Evolutionary conservation across 805 yeast species (phyloP).

Genomic region (Myxozyma mucilagina): DNA sequence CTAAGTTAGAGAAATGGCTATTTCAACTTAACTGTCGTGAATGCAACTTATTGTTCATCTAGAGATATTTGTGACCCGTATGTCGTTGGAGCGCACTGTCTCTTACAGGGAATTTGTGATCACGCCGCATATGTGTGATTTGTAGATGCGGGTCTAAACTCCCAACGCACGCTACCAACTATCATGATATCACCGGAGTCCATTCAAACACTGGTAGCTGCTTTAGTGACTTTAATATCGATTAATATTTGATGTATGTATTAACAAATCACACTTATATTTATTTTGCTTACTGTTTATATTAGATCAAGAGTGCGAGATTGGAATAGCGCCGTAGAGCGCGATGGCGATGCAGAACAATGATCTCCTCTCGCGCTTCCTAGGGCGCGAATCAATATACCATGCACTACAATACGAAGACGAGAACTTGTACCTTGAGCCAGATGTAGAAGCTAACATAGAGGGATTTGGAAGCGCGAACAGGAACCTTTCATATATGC

Average conservation of each 20-base stretch:
- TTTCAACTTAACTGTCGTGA: too few relatives aligned
- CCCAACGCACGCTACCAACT: neutral
- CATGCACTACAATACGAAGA: conserved; percentile 30
- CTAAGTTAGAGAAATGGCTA: too few relatives aligned
- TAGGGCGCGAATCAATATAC: conserved; percentile 33
- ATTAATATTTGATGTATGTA: too few relatives aligned
- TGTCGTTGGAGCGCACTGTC: too few relatives aligned
- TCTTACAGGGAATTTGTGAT: neutral
- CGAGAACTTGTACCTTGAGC: conserved; percentile 16
- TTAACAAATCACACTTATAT: neutral
- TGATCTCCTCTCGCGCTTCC: conserved; percentile 26
- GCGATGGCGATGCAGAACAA: conserved; percentile 10
- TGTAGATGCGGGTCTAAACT: neutral
- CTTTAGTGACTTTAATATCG: too few relatives aligned
- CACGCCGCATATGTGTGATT: neutral
- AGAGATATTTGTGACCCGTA: too few relatives aligned
- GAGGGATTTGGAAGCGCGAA: conserved; percentile 4
- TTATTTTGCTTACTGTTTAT: neutral
- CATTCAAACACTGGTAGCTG: neutral
- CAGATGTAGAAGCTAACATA: conserved; percentile 29
- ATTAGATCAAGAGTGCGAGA: neutral
- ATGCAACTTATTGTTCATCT: too few relatives aligned
- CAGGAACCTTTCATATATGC: neutral
- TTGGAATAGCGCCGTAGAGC: neutral
- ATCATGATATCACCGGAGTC: neutral